Evolutionary conservation across 2,329 filamentous ascomycete genomes (phyloP).

Genomic region (Colletotrichum sublineola): DNA sequence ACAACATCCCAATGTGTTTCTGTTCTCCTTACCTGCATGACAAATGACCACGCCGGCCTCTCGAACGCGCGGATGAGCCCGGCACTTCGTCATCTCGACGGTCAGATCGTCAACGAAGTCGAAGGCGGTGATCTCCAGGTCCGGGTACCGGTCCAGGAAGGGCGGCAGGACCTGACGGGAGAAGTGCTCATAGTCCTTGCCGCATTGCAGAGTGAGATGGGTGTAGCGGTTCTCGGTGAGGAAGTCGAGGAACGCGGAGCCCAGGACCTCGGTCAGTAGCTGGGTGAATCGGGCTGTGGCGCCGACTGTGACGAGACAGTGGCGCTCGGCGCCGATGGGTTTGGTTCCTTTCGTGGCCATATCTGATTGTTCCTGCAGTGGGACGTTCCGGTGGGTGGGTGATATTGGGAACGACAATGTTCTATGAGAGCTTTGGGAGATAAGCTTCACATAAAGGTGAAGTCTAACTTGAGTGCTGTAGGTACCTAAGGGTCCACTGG

Average conservation of each 20-base stretch:
- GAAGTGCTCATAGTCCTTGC: constrained; percentile 74
- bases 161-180: constrained; percentile 46
- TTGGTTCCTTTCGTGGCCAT: constrained; percentile 3
- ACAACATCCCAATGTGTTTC: not conserved
- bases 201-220: constrained; percentile 84
- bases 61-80: constrained; percentile 59
- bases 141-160: constrained; percentile 47
- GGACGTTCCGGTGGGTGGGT: not conserved
- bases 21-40: constrained; percentile 79
- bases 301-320: constrained; percentile 90
- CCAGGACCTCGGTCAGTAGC: constrained; percentile 77
- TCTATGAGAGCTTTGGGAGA: not conserved
- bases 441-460: constrained; percentile 18
- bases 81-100: constrained; percentile 69
- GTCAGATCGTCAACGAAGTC: constrained; percentile 75
- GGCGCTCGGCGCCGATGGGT: constrained; percentile 44
- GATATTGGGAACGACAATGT: not conserved
- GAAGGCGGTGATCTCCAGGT: constrained; percentile 71
- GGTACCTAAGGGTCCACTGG: constrained; percentile 3
- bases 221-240: constrained; percentile 75
- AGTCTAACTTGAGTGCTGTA: constrained; percentile 6
- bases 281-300: constrained; percentile 87
- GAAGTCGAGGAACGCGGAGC: constrained; percentile 70
- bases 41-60: constrained; percentile 82
- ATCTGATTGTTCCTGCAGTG: not conserved